These are phyloP conservation scores for Candida silvicultrix DNA, from an alignment of 805 yeast species.

Conservation along the genomic window DNA sequence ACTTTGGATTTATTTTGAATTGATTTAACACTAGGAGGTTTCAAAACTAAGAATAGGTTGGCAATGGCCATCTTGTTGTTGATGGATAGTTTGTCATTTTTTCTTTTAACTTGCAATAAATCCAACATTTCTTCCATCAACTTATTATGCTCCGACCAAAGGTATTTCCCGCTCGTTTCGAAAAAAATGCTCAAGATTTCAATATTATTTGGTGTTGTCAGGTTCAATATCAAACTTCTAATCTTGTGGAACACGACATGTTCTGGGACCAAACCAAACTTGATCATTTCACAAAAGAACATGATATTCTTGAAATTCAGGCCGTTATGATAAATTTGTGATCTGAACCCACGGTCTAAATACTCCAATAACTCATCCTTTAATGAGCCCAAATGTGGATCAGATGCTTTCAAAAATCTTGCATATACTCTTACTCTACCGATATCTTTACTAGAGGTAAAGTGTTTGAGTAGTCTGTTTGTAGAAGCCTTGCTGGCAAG, in stretches of 20 bases:
- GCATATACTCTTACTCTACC: slow-evolving; percentile 46
- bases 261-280: slow-evolving; percentile 68
- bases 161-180: slow-evolving; percentile 65
- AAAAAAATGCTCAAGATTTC: slow-evolving; percentile 66
- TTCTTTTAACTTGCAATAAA: slow-evolving; percentile 43
- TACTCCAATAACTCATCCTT: slow-evolving; percentile 44
- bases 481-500: slow-evolving; percentile 71
- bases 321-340: slow-evolving; percentile 47
- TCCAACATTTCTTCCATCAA: slow-evolving; percentile 61
- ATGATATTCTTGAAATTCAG: slow-evolving; percentile 51
- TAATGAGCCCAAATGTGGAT: slow-evolving; percentile 40
- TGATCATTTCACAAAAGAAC: slow-evolving; percentile 69
- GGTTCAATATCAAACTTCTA: slow-evolving; percentile 47
- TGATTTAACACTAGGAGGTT: slow-evolving; percentile 44
- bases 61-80: slow-evolving; percentile 55
- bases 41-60: slow-evolving; percentile 45
- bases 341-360: slow-evolving; percentile 55
- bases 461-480: slow-evolving; percentile 50
- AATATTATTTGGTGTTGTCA: slow-evolving; percentile 50
- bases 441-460: slow-evolving; percentile 42
- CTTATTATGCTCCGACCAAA: slow-evolving; percentile 50
- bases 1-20: slow-evolving; percentile 18
- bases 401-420: slow-evolving; percentile 62
- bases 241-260: slow-evolving; percentile 70
- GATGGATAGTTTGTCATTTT: slow-evolving; percentile 41